phyloP scores from a whole-genome alignment of 768 basidiomycete genomes.

The Tricholoma sp. region DNA sequence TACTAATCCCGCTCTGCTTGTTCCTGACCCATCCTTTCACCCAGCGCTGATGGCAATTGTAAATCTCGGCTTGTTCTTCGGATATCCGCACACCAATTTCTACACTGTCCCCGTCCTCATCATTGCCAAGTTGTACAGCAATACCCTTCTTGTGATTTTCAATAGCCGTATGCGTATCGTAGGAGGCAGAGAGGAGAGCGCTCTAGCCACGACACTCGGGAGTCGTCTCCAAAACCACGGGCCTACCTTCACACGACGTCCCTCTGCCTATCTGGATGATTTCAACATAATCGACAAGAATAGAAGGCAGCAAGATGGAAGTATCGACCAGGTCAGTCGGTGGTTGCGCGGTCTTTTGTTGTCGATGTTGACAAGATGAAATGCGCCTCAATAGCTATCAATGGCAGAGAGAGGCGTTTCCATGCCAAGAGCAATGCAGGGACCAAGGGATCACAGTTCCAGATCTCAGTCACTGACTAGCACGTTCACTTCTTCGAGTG shows the following conservation, averaged over 20 bases:
- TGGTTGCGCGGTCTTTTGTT: too few species aligned
- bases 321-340: too few species aligned
- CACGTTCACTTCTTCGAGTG: too few species aligned
- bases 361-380: too few species aligned
- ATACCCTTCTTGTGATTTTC: conserved; percentile 24
- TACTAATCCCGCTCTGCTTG: neutral
- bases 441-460: too few species aligned
- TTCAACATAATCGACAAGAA: neutral
- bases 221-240: neutral
- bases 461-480: too few species aligned
- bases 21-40: neutral
- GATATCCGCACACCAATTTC: conserved; percentile 19
- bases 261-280: conserved; percentile 12
- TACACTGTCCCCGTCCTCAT: conserved; percentile 19
- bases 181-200: conserved; percentile 15
- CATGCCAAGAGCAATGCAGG: too few species aligned
- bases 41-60: conserved; percentile 22
- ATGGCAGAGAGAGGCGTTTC: too few species aligned
- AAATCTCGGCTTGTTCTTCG: conserved; percentile 21
- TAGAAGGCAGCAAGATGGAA: neutral
- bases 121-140: conserved; percentile 25
- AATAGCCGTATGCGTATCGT: conserved; percentile 22
- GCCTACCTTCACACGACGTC: conserved; percentile 4
- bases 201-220: neutral
- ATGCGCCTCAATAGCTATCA: too few species aligned